Evolutionary conservation across 441 rosid species (phyloP).

Genomic region (Populus hybrid): DNA sequence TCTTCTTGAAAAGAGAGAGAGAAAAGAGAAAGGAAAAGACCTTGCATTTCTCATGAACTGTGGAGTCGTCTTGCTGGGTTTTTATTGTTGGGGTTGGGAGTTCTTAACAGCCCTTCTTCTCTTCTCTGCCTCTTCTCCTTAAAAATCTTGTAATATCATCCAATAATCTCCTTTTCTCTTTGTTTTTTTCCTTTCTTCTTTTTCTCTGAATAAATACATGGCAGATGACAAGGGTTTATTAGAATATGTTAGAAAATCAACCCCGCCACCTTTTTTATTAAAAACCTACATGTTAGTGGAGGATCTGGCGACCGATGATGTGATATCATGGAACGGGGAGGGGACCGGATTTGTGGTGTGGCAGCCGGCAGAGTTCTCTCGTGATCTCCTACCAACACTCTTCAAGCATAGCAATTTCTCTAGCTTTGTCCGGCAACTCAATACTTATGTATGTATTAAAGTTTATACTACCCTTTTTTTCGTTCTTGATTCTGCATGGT

Average conservation of each 20-base stretch:
- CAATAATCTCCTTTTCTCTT: not conserved
- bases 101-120: conserved; percentile 68
- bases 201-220: not conserved
- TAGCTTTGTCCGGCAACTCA: conserved; percentile 90
- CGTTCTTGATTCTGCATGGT: not conserved
- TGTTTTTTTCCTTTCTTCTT: not conserved
- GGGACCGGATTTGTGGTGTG: conserved; percentile 76
- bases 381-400: conserved; percentile 75
- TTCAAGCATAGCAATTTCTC: conserved; percentile 93
- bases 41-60: conserved; percentile 63
- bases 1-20: conserved; percentile 5
- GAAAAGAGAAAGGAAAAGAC: not conserved
- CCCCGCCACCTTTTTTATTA: conserved; percentile 64
- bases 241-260: conserved; percentile 47
- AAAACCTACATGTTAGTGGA: conserved; percentile 79
- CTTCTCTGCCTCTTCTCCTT: conserved; percentile 31
- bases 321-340: conserved; percentile 70
- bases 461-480: not conserved
- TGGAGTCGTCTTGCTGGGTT: conserved; percentile 65
- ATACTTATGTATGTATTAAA: conserved; percentile 65
- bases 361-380: conserved; percentile 76
- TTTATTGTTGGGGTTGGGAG: conserved; percentile 74
- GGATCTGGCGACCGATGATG: conserved; percentile 61
- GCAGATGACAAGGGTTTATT: conserved; percentile 20
- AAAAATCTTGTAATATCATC: not conserved